Conservation (phyloP, 331 rosid species). For the Rhamnella rubrinervis region DNA sequence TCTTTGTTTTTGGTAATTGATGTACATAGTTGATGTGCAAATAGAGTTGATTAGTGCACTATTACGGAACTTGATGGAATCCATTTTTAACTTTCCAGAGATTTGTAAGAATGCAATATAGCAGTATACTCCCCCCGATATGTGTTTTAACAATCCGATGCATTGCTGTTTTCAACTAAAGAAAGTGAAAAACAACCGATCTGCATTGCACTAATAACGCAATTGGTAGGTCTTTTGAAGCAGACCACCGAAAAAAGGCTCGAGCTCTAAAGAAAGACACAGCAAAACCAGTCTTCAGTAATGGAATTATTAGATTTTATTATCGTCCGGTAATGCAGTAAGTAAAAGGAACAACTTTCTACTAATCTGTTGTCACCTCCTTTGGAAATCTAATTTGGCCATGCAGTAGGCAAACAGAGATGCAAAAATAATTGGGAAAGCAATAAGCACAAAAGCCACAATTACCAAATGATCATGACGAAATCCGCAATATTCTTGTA, state of each 20-base stretch:
- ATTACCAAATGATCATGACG: conserved; percentile 51
- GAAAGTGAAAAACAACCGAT: neutral
- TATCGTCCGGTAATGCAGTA: too few species aligned
- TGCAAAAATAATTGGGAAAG: conserved; percentile 63
- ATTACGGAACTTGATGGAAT: neutral
- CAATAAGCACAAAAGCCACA: conserved; percentile 63
- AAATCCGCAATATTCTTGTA: conserved; percentile 74
- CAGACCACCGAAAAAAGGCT: too few species aligned
- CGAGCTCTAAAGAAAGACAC: too few species aligned
- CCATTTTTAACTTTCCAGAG: neutral
- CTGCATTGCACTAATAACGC: too few species aligned
- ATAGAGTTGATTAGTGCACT: conserved; percentile 8
- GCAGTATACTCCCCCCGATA: too few species aligned
- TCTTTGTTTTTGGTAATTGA: neutral
- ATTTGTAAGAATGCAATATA: neutral
- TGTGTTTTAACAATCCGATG: neutral
- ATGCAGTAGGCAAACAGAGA: conserved; percentile 76
- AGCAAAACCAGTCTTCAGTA: too few species aligned
- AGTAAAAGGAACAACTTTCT: too few species aligned
- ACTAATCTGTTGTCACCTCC: conserved; percentile 32
- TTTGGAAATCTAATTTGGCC: conserved; percentile 76
- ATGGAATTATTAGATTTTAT: too few species aligned
- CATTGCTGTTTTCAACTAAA: neutral
- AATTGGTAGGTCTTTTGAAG: too few species aligned
- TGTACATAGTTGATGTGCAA: conserved; percentile 17